Evolutionary conservation across 2,329 filamentous ascomycete species (phyloP), one percentile per base, ranked within the genome.

Genomic region (Penicillium crustosum): DNA sequence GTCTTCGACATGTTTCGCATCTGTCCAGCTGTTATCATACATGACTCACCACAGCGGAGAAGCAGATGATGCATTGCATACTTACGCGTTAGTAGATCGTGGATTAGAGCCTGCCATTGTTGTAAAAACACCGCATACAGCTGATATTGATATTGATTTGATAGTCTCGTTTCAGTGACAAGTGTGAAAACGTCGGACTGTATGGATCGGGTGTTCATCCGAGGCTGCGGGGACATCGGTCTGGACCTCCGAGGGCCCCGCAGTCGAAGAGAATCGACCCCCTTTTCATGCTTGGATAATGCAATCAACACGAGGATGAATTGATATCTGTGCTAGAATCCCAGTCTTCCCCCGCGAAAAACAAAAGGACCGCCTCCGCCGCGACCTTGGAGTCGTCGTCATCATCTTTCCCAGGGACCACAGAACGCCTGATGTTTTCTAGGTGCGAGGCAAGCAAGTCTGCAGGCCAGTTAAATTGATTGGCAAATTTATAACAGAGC

Each of bases 301-400:
- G 8, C 8, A 2, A 47, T 33, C 23, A 53, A 9, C 7, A 17
- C 27, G 17, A 48, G 19, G 19, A 25, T 36, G 19, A 0, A 23
- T 31, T 19, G 21, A 27, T 15, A 27, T 31, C n/a, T 17, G 12
- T 4, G 33, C n/a, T 35, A 4, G 2, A 13, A 25, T 1, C 10
- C 4, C n/a, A 23, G 27, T 59, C 58, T 50, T 53, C 57, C 4
- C 61, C 68, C 1, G 54, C 57, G 50, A 70, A 66, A 55, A 73
- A 71, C 44, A 60, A 50, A 33, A 72, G 52, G 9, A 69, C 66
- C 23, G 64, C 56, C 55, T 70, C 70, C 3, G 70, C 70, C 1
- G 70, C 68, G 21, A 65, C 15, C 43, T 58, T 60, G 2, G 70
- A 62, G 58, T 73, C 69, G 59, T 70, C 68, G 1, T 62, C 58